Evolutionary conservation across 1,139 yeast genomes (phyloP).

Genomic region (Trichomonascaceae sp.): DNA sequence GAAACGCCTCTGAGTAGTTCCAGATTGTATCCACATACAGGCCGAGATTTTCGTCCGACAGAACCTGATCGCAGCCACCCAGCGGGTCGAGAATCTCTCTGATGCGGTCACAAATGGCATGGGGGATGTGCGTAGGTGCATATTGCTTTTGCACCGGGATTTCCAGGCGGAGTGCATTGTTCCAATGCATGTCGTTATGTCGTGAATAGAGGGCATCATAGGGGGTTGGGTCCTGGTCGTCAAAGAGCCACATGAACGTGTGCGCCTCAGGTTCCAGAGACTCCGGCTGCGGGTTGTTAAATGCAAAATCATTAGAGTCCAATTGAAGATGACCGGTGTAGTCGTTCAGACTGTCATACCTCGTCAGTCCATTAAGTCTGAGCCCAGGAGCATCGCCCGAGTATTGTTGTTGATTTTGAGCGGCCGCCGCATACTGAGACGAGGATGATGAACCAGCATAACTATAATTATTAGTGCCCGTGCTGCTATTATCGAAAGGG

Average conservation of each 20-base stretch:
- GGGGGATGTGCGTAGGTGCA: conserved; percentile 2
- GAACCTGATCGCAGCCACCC: conserved; percentile 1
- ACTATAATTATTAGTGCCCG: too few relatives aligned
- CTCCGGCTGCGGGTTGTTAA: too few relatives aligned
- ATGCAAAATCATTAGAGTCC: too few relatives aligned
- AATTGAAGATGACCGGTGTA: too few relatives aligned
- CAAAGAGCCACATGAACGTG: conserved; percentile 18
- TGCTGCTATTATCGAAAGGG: too few relatives aligned
- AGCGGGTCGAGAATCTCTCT: conserved; percentile 6
- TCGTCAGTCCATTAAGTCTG: too few relatives aligned
- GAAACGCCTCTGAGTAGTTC: conserved; percentile 13
- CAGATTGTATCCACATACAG: conserved; percentile 16
- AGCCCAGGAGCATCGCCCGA: too few relatives aligned
- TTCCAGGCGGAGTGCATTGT: conserved; percentile 3
- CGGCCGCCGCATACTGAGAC: too few relatives aligned
- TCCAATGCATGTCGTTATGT: conserved; percentile 9
- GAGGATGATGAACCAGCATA: too few relatives aligned
- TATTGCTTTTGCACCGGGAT: conserved; percentile 3
- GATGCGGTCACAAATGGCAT: conserved; percentile 3
- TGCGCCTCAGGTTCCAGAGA: too few relatives aligned
- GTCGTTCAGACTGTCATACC: too few relatives aligned
- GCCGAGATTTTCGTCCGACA: conserved; percentile 6
- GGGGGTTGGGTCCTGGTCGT: conserved; percentile 3
- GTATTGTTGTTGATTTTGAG: too few relatives aligned
- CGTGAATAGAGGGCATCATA: conserved; percentile 4